A percentile compares a stretch with the other conserved stretches of the same genome.
Conservation (phyloP, 2,329 filamentous ascomycete species). For the Penicillium sp. region DNA sequence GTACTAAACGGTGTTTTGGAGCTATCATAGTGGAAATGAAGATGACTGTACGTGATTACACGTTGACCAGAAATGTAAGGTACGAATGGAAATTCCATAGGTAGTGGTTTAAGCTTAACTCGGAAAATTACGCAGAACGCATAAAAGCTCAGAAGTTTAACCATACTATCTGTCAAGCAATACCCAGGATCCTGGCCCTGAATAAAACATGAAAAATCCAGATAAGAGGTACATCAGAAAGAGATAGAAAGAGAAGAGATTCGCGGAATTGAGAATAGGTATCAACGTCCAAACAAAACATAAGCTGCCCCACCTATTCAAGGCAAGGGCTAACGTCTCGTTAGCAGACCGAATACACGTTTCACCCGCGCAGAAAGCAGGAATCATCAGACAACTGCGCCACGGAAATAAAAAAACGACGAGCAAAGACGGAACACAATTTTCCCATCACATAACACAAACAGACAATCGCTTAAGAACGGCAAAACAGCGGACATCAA, state of each 20-base stretch:
- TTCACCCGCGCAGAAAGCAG: slow-evolving; percentile 12
- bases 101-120: background rate
- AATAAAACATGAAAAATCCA: slow-evolving; percentile 4
- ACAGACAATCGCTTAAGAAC: slow-evolving; percentile 34
- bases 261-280: background rate
- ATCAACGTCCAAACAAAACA: slow-evolving; percentile 3
- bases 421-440: slow-evolving; percentile 31
- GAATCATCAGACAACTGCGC: slow-evolving; percentile 22
- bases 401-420: slow-evolving; percentile 16
- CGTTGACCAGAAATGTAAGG: background rate
- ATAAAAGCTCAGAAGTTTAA: background rate
- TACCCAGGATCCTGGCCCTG: background rate
- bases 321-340: background rate
- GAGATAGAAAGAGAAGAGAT: background rate
- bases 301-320: background rate
- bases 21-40: background rate
- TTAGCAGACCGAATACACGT: slow-evolving; percentile 11
- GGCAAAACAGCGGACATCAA: slow-evolving; percentile 22
- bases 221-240: slow-evolving; percentile 28
- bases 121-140: background rate
- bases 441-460: slow-evolving; percentile 28
- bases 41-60: slow-evolving; percentile 2
- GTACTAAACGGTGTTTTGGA: slow-evolving; percentile 4
- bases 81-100: background rate
- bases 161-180: background rate